Percentiles rank a stretch among this genome's conserved stretches.
Conservation (phyloP, 257 asterid species). For the Fraxinus pennsylvanica region DNA sequence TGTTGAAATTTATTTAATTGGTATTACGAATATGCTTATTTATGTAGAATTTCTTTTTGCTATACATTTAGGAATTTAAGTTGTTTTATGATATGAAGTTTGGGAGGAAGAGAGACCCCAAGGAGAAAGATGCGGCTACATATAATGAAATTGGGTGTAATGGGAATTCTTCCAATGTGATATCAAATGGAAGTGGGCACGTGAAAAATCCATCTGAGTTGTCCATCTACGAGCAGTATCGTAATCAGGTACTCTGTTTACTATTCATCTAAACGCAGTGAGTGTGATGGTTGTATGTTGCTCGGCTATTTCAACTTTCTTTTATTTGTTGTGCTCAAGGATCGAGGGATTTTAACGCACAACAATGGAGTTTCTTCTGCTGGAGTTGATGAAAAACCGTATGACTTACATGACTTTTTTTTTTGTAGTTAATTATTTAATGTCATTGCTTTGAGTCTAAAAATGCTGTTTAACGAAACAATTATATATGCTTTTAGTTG, state of each 20-base stretch:
- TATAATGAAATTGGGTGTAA: slow-evolving; percentile 37
- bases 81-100: slow-evolving; percentile 83
- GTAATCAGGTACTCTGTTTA: slow-evolving; percentile 56
- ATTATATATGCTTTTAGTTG: slow-evolving; percentile 2
- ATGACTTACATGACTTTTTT: slow-evolving; percentile 32
- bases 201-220: slow-evolving; percentile 61
- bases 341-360: slow-evolving; percentile 36
- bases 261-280: slow-evolving; percentile 4
- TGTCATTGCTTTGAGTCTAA: slow-evolving; percentile 1
- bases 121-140: slow-evolving; percentile 42
- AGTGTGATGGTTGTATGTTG: slow-evolving; percentile 12
- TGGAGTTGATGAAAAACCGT: slow-evolving; percentile 64
- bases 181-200: slow-evolving; percentile 43
- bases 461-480: background rate
- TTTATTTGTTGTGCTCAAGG: slow-evolving; percentile 47
- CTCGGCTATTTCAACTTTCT: slow-evolving; percentile 28
- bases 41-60: slow-evolving; percentile 33
- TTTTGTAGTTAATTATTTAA: background rate
- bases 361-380: slow-evolving; percentile 56
- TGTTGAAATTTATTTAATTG: slow-evolving; percentile 19
- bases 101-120: slow-evolving; percentile 81
- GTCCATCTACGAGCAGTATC: slow-evolving; percentile 80
- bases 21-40: slow-evolving; percentile 29
- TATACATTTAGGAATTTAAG: slow-evolving; percentile 76
- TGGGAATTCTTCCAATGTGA: slow-evolving; percentile 38